Percentiles rank a stretch among this genome's conserved stretches.
Conservation (phyloP, 2,329 filamentous ascomycete species). For the Botrytis pseudocinerea region DNA sequence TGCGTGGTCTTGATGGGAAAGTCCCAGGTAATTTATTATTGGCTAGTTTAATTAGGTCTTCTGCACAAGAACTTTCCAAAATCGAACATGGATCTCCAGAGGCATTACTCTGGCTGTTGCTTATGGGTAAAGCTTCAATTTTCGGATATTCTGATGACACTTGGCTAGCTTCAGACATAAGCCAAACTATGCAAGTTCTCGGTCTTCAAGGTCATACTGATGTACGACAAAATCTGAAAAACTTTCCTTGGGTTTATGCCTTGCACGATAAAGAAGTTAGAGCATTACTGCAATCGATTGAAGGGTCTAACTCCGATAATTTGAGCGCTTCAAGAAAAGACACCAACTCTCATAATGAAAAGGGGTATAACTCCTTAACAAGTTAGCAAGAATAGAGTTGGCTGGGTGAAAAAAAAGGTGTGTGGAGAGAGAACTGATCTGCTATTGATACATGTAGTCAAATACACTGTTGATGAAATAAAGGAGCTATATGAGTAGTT, state of each 20-base stretch:
- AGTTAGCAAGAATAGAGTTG: not conserved
- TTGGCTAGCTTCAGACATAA: conserved; percentile 25
- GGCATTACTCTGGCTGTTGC: conserved; percentile 33
- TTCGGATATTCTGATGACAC: conserved; percentile 17
- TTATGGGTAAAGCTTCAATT: conserved; percentile 26
- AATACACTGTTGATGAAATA: not conserved
- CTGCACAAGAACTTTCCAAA: not conserved
- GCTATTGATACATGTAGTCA: not conserved
- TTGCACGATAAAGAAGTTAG: conserved; percentile 28
- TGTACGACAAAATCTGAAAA: conserved; percentile 26
- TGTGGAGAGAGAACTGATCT: not conserved
- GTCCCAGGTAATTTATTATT: conserved; percentile 26
- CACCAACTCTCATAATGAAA: not conserved
- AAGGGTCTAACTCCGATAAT: not conserved
- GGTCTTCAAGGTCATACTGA: conserved; percentile 27
- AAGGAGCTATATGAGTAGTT: not conserved
- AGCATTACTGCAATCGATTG: not conserved
- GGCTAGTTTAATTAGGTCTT: not conserved
- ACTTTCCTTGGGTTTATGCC: conserved; percentile 36
- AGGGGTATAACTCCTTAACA: fast-evolving
- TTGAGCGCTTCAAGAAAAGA: not conserved
- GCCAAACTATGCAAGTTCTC: conserved; percentile 22
- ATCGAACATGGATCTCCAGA: conserved; percentile 26
- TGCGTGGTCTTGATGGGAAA: conserved; percentile 19
- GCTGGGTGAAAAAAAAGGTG: not conserved